Base-by-base conservation (phyloP, 78 protist genomes). In the Creolimax fragrantissima region DNA sequence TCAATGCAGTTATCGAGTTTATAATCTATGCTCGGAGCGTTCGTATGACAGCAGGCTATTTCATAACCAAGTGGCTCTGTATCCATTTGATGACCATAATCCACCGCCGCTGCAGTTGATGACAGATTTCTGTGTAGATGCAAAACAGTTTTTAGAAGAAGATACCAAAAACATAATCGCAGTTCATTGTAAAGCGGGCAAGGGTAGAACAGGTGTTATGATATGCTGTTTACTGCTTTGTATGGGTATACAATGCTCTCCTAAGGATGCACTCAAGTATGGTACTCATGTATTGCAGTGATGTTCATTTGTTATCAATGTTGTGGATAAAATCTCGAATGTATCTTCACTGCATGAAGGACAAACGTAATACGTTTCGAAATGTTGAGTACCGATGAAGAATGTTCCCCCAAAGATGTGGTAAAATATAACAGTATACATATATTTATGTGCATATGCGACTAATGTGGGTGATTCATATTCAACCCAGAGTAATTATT, bases 21-120 rank as follows among this genome's bases (percentile, higher is more conserved):
- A 96, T 83, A 96, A 96, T 88, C 92, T 96, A 85, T 95, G 97
- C 92, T 94, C 96, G 24, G 97, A 96, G 66, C 89, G 97, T 35
- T 81, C 74, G 41, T 96, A 96, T 85, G 97, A 95, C 45, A 93
- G 94, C 35, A 6, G 37, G 41, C 90, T 93, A 45, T 96, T 96
- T 85, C 93, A 95, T 88, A 90, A 90, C 3, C 85, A 96, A 42
- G 94, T 92, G 3, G 94, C 91, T 2, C 2, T 6, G 2, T 95
- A 5, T 41, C 95, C 92, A 2, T 95, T 95, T 35, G 92, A 92
- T 67, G 97, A 95, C 66, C 97, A 95, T 94, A 93, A 92, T 44
- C 94, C 95, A 3, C 96, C 96, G 3, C 90, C 95, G 44, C 81
- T 95, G 32, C 36, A 5, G 6, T 84, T 95, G 37, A 45, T 95